Evolutionary conservation across 192 early-diverging fungal species (phyloP), one percentile per base, ranked within the genome.

Genomic region (Coemansia sp.): DNA sequence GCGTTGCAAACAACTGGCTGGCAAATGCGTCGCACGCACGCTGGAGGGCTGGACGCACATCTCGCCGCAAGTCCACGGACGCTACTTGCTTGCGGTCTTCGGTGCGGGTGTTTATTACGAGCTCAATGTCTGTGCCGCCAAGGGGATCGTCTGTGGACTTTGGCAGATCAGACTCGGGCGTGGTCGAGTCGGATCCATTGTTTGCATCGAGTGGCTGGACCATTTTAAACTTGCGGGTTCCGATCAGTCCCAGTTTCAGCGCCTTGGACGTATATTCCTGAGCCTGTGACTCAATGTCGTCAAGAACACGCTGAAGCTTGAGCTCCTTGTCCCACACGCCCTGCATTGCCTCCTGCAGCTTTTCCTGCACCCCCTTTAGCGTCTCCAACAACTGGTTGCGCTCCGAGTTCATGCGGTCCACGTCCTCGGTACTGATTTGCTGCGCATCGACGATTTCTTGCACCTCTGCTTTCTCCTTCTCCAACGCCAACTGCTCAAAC

Each of bases 341-440:
- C 55, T 88, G 83, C 67, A 73, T 72, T 3, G 76, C 69, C 52
- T 89, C 88, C 51, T 89, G 84, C 23, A 77, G 63, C 65, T 89
- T 86, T 8, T 50, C 67, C 38, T 85, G 80, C 12, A 85, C 58
- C 4, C 49, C 62, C 52, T 85, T 73, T 38, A 90, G 75, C 5
- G 75, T 77, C 45, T 83, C 76, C 17, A 73, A 53, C 7, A 93
- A 79, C 73, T 87, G 85, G 54, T 90, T 89, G 35, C 86, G 79
- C 72, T 93, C 91, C 25, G 86, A 83, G 52, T 84, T 88, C 90
- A 93, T 93, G 19, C 90, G 83, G 60, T 93, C 91, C 24, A 92
- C 86, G 74, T 93, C 91, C 27, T 87, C 86, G 38, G 89, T 86
- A 24, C 85, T 87, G 35, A 93, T 87, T 66, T 89, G 87, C 70